These are phyloP conservation scores for Protomyces gravidus DNA, from an alignment of 1,139 yeast genomes.

Conservation along the genomic window DNA sequence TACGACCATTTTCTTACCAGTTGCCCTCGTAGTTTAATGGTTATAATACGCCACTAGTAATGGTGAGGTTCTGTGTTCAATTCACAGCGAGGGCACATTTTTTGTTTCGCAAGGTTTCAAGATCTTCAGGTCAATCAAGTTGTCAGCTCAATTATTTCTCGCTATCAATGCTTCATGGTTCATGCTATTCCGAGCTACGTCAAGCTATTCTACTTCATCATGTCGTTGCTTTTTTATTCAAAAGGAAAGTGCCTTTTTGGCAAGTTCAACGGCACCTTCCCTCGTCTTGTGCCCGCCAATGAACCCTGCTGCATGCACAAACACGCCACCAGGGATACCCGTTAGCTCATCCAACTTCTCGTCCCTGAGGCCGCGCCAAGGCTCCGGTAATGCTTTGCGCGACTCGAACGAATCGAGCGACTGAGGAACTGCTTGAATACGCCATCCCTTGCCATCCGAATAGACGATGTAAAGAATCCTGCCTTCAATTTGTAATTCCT, in stretches of 20 bases:
- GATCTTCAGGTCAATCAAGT: no score
- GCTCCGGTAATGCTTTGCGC: constrained; percentile 80
- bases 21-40: constrained; percentile 1
- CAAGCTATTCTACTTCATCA: no score
- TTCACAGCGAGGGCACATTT: background rate
- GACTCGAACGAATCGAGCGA: constrained; percentile 65
- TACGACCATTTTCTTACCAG: background rate
- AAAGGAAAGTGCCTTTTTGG: constrained; percentile 49
- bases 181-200: no score
- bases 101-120: no score
- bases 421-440: constrained; percentile 85
- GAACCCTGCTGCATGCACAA: constrained; percentile 94
- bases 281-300: constrained; percentile 86
- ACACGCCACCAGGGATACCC: constrained; percentile 80
- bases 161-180: no score
- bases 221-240: background rate
- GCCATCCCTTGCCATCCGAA: constrained; percentile 70
- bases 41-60: constrained; percentile 4
- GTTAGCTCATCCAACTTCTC: constrained; percentile 65
- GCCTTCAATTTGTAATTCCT: constrained; percentile 53
- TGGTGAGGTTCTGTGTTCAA: constrained; percentile 5
- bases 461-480: constrained; percentile 72
- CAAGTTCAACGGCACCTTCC: constrained; percentile 74
- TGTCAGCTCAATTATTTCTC: no score
- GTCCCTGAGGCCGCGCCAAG: constrained; percentile 92